Evolutionary conservation across 176 grass and related monocot genomes (phyloP).

Genomic region (Paspalum vaginatum): DNA sequence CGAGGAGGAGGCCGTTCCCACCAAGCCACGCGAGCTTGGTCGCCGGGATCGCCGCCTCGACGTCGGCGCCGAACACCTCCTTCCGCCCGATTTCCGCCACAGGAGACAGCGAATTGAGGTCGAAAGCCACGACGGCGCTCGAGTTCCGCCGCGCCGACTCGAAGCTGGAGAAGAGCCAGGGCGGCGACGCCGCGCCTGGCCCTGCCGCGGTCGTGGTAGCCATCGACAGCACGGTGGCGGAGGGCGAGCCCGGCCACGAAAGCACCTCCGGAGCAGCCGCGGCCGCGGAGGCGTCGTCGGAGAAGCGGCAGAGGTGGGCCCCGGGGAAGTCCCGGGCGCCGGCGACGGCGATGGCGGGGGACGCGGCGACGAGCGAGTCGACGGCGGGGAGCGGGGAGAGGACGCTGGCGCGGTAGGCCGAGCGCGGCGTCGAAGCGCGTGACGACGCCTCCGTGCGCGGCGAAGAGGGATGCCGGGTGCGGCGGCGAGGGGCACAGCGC

Average conservation of each 20-base stretch:
- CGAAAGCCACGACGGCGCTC: slow-evolving; percentile 70
- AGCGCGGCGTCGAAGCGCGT: slow-evolving; percentile 60
- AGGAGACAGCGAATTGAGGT: slow-evolving; percentile 62
- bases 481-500: slow-evolving; percentile 33
- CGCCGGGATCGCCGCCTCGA: slow-evolving; percentile 67
- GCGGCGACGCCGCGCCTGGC: background rate
- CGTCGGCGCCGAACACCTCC: slow-evolving; percentile 66
- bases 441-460: slow-evolving; percentile 69
- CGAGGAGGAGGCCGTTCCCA: slow-evolving; percentile 60
- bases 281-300: background rate
- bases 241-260: slow-evolving; percentile 58
- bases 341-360: slow-evolving; percentile 46
- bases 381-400: slow-evolving; percentile 71
- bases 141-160: slow-evolving; percentile 76
- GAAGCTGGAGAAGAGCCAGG: slow-evolving; percentile 71
- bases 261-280: slow-evolving; percentile 40
- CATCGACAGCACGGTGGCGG: slow-evolving; percentile 66
- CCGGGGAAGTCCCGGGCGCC: slow-evolving; percentile 71
- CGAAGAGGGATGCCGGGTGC: slow-evolving; percentile 42
- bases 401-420: slow-evolving; percentile 43
- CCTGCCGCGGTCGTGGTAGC: slow-evolving; percentile 27
- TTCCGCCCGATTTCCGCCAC: slow-evolving; percentile 64
- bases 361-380: slow-evolving; percentile 64
- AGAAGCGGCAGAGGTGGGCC: slow-evolving; percentile 65
- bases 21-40: slow-evolving; percentile 72